A percentile compares a stretch with the other conserved stretches of the same genome.
These are phyloP conservation scores for Aspergillus steynii DNA, from an alignment of 495 filamentous ascomycete species.

Conservation along the genomic window DNA sequence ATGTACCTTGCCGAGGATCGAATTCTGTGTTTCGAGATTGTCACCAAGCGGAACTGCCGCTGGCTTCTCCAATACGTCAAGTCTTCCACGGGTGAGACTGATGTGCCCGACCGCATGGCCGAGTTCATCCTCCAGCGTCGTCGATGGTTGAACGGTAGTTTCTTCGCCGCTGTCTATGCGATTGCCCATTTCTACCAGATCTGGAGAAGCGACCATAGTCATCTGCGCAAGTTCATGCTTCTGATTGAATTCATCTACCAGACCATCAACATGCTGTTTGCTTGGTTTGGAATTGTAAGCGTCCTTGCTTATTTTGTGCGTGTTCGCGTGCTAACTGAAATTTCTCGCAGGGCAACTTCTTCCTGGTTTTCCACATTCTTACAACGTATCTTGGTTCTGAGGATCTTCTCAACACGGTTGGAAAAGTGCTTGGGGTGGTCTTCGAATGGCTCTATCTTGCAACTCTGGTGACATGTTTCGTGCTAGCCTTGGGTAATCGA, in stretches of 20 bases:
- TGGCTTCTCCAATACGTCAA: conserved; percentile 99
- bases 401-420: conserved; percentile 69
- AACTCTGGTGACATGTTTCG: conserved; percentile 90
- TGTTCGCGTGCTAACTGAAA: conserved; percentile 13
- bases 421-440: conserved; percentile 78
- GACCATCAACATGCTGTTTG: conserved; percentile 94
- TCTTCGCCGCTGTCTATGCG: conserved; percentile 97
- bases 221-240: conserved; percentile 85
- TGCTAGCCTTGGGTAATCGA: conserved; percentile 91
- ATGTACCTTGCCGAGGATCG: conserved; percentile 99
- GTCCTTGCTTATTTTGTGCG: neutral
- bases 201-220: conserved; percentile 85
- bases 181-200: conserved; percentile 93
- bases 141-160: conserved; percentile 97
- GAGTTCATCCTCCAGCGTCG: conserved; percentile 95
- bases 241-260: conserved; percentile 92
- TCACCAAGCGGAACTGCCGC: conserved; percentile 92
- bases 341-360: conserved; percentile 79
- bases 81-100: conserved; percentile 92
- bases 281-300: conserved; percentile 90
- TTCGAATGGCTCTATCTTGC: conserved; percentile 97
- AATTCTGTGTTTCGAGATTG: conserved; percentile 98
- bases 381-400: conserved; percentile 75
- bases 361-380: conserved; percentile 96
- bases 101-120: conserved; percentile 92